phyloP scores from a whole-genome alignment of 805 yeast species.

The Blastobotrys chiropterorum region DNA sequence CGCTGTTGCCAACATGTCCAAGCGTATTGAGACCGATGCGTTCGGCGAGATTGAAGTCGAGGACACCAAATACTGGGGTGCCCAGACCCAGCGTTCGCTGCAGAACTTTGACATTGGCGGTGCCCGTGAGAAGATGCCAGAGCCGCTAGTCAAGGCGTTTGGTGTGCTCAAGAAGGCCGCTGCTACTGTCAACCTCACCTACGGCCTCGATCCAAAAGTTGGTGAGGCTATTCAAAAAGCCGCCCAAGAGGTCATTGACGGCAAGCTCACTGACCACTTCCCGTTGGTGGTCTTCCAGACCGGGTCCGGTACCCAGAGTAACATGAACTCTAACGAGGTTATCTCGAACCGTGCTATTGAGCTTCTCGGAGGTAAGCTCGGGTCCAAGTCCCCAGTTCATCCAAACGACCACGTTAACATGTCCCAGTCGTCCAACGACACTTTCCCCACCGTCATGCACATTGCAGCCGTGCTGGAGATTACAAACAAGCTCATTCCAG shows the following conservation, averaged over 20 bases:
- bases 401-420: conserved; percentile 98
- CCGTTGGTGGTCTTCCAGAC: conserved; percentile 98
- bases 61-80: conserved; percentile 89
- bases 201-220: conserved; percentile 83
- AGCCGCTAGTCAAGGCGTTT: conserved; percentile 83
- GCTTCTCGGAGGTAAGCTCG: conserved; percentile 83
- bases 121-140: conserved; percentile 80
- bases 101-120: conserved; percentile 97
- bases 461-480: conserved; percentile 96
- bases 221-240: conserved; percentile 85
- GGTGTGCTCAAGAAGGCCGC: conserved; percentile 93
- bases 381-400: conserved; percentile 91
- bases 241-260: conserved; percentile 90
- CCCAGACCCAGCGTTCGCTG: conserved; percentile 87
- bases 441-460: conserved; percentile 99
- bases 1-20: conserved; percentile 15
- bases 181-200: conserved; percentile 77
- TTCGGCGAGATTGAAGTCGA: conserved; percentile 95
- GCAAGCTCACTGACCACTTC: conserved; percentile 88
- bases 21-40: conserved; percentile 86
- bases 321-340: conserved; percentile 99
- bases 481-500: conserved; percentile 68
- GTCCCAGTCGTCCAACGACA: conserved; percentile 98
- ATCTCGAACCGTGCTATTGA: conserved; percentile 98
- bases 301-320: conserved; percentile 97